Percentiles rank a stretch among this genome's conserved stretches.
Evolutionary conservation across 331 rosid species (phyloP).

Genomic region (Rosa hybrid): DNA sequence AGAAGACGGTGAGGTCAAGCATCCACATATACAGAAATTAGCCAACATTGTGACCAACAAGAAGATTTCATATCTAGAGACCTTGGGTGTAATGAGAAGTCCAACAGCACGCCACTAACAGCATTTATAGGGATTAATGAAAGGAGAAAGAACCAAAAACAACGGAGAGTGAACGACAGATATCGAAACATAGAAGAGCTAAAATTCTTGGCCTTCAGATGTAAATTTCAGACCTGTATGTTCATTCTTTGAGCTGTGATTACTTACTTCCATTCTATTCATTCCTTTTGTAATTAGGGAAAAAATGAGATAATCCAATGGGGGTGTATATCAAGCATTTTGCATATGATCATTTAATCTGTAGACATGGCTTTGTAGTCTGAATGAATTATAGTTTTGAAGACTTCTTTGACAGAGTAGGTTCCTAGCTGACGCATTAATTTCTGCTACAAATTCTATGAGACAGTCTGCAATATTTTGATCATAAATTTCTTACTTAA

Average conservation of each 20-base stretch:
- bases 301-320: constrained; percentile 30
- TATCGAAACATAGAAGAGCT: not conserved
- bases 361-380: constrained; percentile 30
- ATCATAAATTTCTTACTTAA: not conserved
- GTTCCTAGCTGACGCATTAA: not conserved
- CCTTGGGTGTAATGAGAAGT: constrained; percentile 74
- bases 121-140: constrained; percentile 1
- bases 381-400: constrained; percentile 32
- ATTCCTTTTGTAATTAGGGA: constrained; percentile 60
- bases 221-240: constrained; percentile 16
- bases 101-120: constrained; percentile 82
- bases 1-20: constrained; percentile 43
- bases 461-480: not conserved
- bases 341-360: constrained; percentile 26
- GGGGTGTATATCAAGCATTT: constrained; percentile 26
- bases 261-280: constrained; percentile 29
- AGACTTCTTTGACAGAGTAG: constrained; percentile 16
- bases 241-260: constrained; percentile 29
- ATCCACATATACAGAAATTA: constrained; percentile 41
- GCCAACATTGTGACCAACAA: constrained; percentile 56
- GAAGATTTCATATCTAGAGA: constrained; percentile 73
- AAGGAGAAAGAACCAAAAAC: not conserved
- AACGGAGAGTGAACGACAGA: not conserved
- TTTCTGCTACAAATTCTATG: not conserved
- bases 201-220: constrained; percentile 24